These are phyloP conservation scores for Cyberlindnera bimundalis DNA, from an alignment of 805 yeast species.

Conservation along the genomic window DNA sequence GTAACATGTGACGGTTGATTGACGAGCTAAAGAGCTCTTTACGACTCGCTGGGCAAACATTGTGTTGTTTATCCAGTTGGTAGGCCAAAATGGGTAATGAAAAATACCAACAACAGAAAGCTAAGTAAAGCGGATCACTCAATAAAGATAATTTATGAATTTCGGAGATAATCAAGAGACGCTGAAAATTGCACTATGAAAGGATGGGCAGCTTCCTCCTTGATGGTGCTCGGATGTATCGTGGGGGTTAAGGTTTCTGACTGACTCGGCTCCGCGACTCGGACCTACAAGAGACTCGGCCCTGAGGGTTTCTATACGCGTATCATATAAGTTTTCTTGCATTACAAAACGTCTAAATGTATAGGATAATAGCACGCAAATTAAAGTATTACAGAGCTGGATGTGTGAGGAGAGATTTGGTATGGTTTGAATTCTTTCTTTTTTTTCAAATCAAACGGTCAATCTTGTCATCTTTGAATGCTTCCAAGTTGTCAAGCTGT, in stretches of 20 bases:
- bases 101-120: not conserved
- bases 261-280: conserved; percentile 6
- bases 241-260: conserved; percentile 9
- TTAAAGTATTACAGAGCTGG: not conserved
- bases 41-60: conserved; percentile 6
- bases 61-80: not conserved
- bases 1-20: conserved; percentile 3
- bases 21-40: conserved; percentile 9
- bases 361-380: too few relatives aligned
- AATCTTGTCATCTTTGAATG: conserved; percentile 39
- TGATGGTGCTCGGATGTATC: conserved; percentile 9
- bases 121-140: too few relatives aligned
- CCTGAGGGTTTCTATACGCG: too few relatives aligned
- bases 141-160: too few relatives aligned
- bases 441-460: conserved; percentile 23
- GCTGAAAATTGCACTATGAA: conserved; percentile 8
- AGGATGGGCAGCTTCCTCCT: conserved; percentile 5
- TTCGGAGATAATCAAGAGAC: not conserved
- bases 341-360: too few relatives aligned
- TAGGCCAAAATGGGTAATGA: not conserved
- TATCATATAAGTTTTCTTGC: too few relatives aligned
- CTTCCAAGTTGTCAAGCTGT: conserved; percentile 54
- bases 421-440: not conserved
- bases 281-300: too few relatives aligned
- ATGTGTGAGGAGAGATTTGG: not conserved